These are phyloP conservation scores for Cadophora gregata DNA, from an alignment of 2,329 filamentous ascomycete genomes.

Conservation along the genomic window DNA sequence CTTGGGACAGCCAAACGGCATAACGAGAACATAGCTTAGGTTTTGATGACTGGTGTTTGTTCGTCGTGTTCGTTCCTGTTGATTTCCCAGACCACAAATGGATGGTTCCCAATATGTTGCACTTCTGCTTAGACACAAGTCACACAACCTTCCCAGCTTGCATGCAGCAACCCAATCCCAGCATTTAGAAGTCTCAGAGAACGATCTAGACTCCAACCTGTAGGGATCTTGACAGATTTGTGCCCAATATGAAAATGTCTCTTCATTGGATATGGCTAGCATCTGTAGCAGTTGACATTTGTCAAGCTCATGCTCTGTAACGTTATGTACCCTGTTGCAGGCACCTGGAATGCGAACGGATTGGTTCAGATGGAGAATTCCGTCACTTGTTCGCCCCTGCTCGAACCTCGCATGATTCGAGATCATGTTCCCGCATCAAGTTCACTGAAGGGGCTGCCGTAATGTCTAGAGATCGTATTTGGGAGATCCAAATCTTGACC, in stretches of 20 bases:
- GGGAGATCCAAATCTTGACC: not conserved
- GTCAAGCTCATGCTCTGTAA: not conserved
- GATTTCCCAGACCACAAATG: not conserved
- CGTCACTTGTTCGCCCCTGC: not conserved
- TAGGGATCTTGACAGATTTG: not conserved
- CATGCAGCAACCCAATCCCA: not conserved
- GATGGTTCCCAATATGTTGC: not conserved
- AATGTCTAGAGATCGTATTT: not conserved
- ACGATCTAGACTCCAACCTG: constrained; percentile 2
- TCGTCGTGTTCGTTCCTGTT: not conserved
- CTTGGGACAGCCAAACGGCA: constrained; percentile 9
- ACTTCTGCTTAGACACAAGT: not conserved
- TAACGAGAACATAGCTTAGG: constrained; percentile 26
- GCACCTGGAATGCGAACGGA: not conserved
- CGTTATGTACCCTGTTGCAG: not conserved
- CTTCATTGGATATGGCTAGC: not conserved
- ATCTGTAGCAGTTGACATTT: not conserved
- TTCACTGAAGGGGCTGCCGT: not conserved
- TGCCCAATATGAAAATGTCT: not conserved
- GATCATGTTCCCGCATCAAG: not conserved
- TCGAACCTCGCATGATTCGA: not conserved
- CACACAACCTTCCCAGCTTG: not conserved
- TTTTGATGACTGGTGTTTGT: constrained; percentile 13
- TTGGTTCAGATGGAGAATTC: not conserved
- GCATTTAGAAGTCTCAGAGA: not conserved